phyloP scores from a whole-genome alignment of 768 basidiomycete species.

The Cystobasidium onofrii region DNA sequence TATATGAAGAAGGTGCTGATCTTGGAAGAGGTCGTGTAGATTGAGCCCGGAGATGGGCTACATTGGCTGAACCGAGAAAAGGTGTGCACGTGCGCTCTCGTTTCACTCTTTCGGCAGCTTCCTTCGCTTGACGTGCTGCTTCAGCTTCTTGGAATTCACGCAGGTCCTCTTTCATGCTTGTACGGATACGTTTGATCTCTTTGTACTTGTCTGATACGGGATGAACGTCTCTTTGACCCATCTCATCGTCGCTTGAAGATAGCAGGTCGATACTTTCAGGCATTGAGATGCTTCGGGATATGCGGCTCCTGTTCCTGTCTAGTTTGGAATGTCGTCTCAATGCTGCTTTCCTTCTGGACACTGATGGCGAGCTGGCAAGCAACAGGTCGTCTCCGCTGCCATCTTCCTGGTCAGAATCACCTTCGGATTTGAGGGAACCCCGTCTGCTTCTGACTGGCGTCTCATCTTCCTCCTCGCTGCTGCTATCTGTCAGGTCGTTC shows the following conservation, averaged over 20 bases:
- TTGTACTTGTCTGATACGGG: neutral
- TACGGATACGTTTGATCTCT: neutral
- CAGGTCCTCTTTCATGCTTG: neutral
- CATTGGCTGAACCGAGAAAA: neutral
- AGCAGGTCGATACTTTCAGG: neutral
- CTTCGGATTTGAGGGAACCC: neutral
- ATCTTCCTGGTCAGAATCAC: neutral
- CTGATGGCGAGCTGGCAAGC: neutral
- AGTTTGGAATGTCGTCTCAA: neutral
- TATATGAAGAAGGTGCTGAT: neutral
- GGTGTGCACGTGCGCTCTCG: constrained; percentile 13
- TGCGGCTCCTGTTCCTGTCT: neutral
- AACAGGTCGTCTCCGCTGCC: neutral
- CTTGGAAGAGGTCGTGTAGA: neutral
- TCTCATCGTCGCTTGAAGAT: constrained; percentile 26
- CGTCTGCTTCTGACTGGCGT: neutral
- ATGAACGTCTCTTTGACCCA: constrained; percentile 2
- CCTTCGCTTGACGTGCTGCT: neutral
- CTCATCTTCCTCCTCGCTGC: constrained; percentile 9
- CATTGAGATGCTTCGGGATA: neutral
- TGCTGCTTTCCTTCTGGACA: neutral
- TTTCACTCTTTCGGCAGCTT: neutral
- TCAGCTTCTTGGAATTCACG: neutral
- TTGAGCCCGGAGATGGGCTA: neutral
- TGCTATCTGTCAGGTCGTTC: constrained; percentile 15